Evolutionary conservation across 1,284 basidiomycete genomes (phyloP), one percentile per base, ranked within the genome.

Genomic region (Boletus sp.): DNA sequence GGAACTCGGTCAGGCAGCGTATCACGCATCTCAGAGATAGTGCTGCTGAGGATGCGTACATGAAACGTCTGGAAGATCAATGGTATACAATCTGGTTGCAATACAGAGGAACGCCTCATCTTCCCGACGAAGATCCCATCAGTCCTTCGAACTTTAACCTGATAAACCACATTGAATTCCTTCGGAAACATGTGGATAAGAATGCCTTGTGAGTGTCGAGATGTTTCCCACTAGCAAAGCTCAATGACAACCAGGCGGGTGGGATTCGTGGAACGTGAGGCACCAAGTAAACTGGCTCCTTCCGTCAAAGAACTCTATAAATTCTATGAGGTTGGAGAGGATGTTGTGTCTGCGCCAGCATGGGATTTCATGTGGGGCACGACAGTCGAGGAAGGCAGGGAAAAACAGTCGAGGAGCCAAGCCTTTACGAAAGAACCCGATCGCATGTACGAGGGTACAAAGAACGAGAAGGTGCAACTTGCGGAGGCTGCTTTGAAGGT

Each of bases 141-240:
- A 89, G 86, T 68, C 74, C 85, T 18, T 84, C 79, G 7, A 83
- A 92, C 44, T 95, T 97, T 67, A 84, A 93, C 70, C 74, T 96
- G 13, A 76, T 83, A 27, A 79, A 80, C 18, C 94, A 96, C 64
- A 71, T 96, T 39, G 84, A 88, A 61, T 94, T 93, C 68, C 78
- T 97, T 53, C 82, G 95, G 41, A 79, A 80, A 15, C 80, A 90
- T 64, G 79, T 97, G 46, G 91, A 96, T 73, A 96, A 96, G 75
- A 86, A 85, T 68, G 84, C 88, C 1, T 67, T 95, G 92, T 94
- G 68, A 73, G 92, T 82, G 4, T 42, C 36, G 8, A 51, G 3
- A 27, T n/a, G 22, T 42, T 51, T 55, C 9, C 35, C 12, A 16
- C 31, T 18, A 24, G 4, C 27, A 45, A 55, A 50, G 39, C 60